These are phyloP conservation scores for Botrytis hyacinthi DNA, from an alignment of 2,329 filamentous ascomycete genomes.

Conservation along the genomic window DNA sequence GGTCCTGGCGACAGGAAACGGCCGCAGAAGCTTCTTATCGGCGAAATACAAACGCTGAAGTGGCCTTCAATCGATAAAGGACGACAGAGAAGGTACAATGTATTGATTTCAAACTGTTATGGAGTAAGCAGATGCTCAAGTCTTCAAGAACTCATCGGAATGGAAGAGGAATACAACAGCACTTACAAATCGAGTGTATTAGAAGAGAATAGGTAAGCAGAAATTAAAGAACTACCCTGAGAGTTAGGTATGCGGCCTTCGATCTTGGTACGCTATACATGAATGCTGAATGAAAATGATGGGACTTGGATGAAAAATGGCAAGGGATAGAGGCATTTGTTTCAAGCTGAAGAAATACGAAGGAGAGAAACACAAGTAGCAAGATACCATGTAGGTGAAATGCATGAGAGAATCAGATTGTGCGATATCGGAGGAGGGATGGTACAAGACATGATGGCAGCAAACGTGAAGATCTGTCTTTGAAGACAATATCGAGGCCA, in stretches of 20 bases:
- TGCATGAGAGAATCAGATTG: background rate
- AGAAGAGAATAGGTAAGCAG: background rate
- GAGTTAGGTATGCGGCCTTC: background rate
- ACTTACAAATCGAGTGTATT: background rate
- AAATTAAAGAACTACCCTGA: background rate
- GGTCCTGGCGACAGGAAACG: background rate
- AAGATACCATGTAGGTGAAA: background rate
- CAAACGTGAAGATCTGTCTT: background rate
- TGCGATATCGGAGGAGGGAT: background rate
- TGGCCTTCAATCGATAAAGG: background rate
- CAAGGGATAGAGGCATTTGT: background rate
- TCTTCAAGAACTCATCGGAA: background rate
- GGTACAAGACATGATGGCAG: background rate
- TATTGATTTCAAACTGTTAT: background rate
- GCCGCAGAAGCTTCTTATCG: background rate
- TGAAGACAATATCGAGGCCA: background rate
- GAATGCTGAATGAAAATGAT: background rate
- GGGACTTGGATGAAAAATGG: background rate
- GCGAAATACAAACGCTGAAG: background rate
- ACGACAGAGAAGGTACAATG: background rate
- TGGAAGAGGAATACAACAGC: background rate
- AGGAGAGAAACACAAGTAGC: background rate
- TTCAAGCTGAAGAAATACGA: background rate
- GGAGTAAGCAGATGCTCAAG: background rate
- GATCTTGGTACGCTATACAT: background rate